Evolutionary conservation across 164 flowering plant species (phyloP), one percentile per base, ranked within the genome.

Genomic region (Amborella trichopoda): DNA sequence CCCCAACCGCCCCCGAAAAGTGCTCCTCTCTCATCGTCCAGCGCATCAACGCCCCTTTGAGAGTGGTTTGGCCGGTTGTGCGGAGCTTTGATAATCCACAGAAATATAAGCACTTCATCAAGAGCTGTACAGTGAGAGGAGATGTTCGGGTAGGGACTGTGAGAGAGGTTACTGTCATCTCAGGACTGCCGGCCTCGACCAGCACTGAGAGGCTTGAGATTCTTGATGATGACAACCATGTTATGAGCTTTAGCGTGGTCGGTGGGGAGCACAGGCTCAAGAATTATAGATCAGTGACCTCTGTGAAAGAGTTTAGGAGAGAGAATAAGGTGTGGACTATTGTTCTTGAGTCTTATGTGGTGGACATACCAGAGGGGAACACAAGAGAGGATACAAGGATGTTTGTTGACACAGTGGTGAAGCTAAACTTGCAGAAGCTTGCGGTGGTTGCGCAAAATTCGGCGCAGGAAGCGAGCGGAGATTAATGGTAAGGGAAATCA

Each of bases 331-430:
- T 63, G 16, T 74, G 80, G 48, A 80, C 91, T 0, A 12, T 85
- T 4, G 95, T 85, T 16, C 39, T 82, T 26, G 95, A 85, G 62
- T 72, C 81, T 2, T 85, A 81, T 44, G 38, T 68, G 1, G 95
- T 84, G 1, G 95, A 85, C 41, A 77, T 85, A 30, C 95, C 95
- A 13, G 75, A 71, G 13, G 95, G 91, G 19, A 85, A 82, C 44
- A 77, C 88, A 0, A 77, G 52, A 3, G 91, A 80, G 41, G 95
- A 85, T 30, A 82, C 95, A 0, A 77, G 69, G 66, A 77, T 77
- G 85, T 84, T 84, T 20, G 76, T 50, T 3, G 90, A 85, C 30
- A 82, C 83, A 3, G 81, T 80, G 4, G 77, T 83, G 46, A 80
- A 71, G 65, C 50, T 78, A 58, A 83, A 83, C 26, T 74, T 80